Base-by-base conservation (phyloP, 2,329 filamentous ascomycete genomes). In the Colletotrichum tanaceti region DNA sequence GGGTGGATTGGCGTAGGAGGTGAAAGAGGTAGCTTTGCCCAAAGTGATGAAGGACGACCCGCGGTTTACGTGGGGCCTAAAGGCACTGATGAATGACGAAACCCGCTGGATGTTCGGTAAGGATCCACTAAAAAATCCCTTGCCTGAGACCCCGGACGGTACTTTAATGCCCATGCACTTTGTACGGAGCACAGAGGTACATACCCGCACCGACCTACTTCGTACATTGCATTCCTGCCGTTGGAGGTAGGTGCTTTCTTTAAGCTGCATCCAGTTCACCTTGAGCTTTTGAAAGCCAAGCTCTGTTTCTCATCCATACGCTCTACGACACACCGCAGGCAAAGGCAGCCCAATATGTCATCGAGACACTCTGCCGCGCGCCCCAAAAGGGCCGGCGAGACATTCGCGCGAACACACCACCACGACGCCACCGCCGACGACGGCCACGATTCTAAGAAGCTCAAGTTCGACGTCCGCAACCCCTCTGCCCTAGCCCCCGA, bases 401-500 rank as follows among this genome's bases (percentile, higher is more conserved):
- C 90, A 74, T 97, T 92, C 77, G 89, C 91, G 52, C 90, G 93
- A 66, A 89, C 89, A 20, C 89, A 95, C 77, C 90, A 93, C 75
- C 83, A 86, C 72, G 86, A 89, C 62, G 75, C 77, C 55, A 74
- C 77, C 54, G 80, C 82, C 57, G 82, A 85, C 63, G 75, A 78
- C 61, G 79, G 81, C 53, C 78, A 77, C 59, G 83, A 85, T 57
- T 78, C 83, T 60, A 97, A 97, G 78, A 94, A 94, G 76, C 91
- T 93, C 68, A 93, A 93, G 75, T 99, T 99, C 80, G 96, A 99
- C 79, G 84, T 96, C 61, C 93, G 96, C 72, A 98, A 99, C 77
- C 96, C 96, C 3, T 97, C 94, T 18, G 94, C 93, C 0, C 88
- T 99, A 5, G 95, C 93, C 2, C 90, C 94, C 1, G 93, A 97